Evolutionary conservation across 2,329 filamentous ascomycete genomes (phyloP), one percentile per base, ranked within the genome.

Genomic region (Coleophoma eucalyptorum): DNA sequence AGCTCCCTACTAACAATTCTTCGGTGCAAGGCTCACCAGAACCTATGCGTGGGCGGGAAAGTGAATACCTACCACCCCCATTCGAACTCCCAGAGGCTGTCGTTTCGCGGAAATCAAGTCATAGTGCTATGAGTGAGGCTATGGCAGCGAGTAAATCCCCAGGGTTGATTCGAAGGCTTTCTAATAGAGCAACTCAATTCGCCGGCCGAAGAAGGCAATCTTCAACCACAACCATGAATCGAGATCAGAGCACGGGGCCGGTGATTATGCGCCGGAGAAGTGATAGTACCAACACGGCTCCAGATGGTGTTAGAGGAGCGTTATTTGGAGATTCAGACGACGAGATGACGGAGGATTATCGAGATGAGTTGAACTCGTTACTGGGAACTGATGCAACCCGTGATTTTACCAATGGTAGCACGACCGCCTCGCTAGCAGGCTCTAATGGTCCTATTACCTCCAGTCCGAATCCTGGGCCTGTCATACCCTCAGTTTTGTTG

Each of bases 201-300:
- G 67, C 84, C 65, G 71, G 70, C 37, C 79, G 86, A 53, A 83
- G 91, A 55, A 81, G 92, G 54, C 86, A 87, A 55, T 95, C 90
- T 15, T 91, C 89, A 3, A 86, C 86, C 1, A 81, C 87, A 42
- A 81, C 87, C 18, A 83, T 85, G 54, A 90, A 87, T 65, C 84
- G 92, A 40, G 91, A 97, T 64, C 86, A 89, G 55, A 97, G 92
- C 65, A 86, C 91, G 21, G 94, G 94, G 0, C 94, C 94, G 2
- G 87, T 91, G 50, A 88, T 96, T 48, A 83, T 96, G 69, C 84
- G 93, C 55, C 81, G 90, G 51, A 84, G 92, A 58, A 97, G 92
- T 68, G 91, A 95, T 68, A 96, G 92, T 73, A 94, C 89, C 68
- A 89, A 83, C 57, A 86, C 86, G 6, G 76, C 78, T 7, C 80